Conservation (phyloP, 2,329 filamentous ascomycete species). For the Coniochaeta sp. region DNA sequence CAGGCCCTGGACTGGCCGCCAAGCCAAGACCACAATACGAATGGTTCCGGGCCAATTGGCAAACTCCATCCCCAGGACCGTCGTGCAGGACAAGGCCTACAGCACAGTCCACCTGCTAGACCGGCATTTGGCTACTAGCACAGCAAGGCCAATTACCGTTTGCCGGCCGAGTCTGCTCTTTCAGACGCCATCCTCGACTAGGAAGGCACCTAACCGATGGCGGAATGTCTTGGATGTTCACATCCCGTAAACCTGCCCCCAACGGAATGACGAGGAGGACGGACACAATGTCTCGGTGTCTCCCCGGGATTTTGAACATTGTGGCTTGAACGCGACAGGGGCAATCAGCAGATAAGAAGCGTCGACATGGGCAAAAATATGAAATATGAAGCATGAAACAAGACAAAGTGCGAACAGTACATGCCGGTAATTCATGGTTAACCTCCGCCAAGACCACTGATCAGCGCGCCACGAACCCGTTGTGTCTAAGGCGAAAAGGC, state of each 20-base stretch:
- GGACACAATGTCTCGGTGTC: not conserved
- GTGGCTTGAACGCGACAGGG: not conserved
- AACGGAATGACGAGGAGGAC: not conserved
- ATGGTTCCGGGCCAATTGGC: not conserved
- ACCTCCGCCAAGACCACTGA: not conserved
- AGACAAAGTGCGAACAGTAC: not conserved
- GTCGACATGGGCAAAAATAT: not conserved
- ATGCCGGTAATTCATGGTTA: not conserved
- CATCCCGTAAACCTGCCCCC: not conserved
- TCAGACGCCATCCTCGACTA: not conserved
- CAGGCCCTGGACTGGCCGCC: not conserved
- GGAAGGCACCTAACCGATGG: not conserved
- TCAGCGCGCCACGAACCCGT: not conserved
- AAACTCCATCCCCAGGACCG: not conserved
- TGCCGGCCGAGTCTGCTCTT: not conserved
- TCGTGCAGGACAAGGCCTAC: not conserved
- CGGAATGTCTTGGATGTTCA: not conserved
- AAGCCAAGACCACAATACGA: not conserved
- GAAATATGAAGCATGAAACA: not conserved
- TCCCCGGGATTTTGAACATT: not conserved
- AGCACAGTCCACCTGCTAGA: not conserved
- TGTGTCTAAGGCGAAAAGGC: not conserved
- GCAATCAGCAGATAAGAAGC: not conserved
- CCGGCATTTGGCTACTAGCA: not conserved
- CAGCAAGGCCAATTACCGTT: not conserved